Evolutionary conservation across 2,329 filamentous ascomycete species (phyloP), one percentile per base, ranked within the genome.

Genomic region (Penicillium sp.): DNA sequence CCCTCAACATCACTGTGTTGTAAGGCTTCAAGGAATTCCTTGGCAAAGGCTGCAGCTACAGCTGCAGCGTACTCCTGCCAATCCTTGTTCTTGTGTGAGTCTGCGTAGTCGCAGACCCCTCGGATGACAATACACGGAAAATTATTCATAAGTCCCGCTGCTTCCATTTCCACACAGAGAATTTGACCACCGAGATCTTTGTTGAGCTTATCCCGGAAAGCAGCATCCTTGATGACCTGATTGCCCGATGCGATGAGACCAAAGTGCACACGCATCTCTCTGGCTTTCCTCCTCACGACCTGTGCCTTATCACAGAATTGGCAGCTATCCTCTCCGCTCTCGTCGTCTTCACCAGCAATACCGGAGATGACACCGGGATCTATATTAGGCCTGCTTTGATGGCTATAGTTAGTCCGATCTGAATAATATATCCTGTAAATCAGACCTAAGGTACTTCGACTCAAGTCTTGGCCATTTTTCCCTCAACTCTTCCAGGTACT

Each of bases 81-180:
- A 18, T 40, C 25, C 20, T 55, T 55, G 12, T 47, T 50, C 20
- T 55, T 55, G 22, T 50, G 40, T 23, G 48, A 51, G 33, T 55
- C 47, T 14, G 53, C 53, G 18, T 55, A 55, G 25, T 55, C 53
- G 23, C 53, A 55, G 11, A 55, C n/a, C n/a, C n/a, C n/a, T n/a
- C n/a, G n/a, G n/a, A n/a, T n/a, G n/a, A n/a, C n/a, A n/a, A n/a
- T n/a, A n/a, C n/a, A n/a, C n/a, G n/a, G n/a, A n/a, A n/a, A n/a
- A n/a, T n/a, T n/a, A n/a, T n/a, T n/a, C n/a, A n/a, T n/a, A n/a
- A n/a, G n/a, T n/a, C n/a, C n/a, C n/a, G n/a, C n/a, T n/a, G n/a
- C n/a, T n/a, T n/a, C 50, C 53, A 51, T 55, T 40, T 55, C 53
- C 20, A 55, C 18, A 25, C 53, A 55, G 12, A 55, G 29, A 14